phyloP scores from a whole-genome alignment of 2,329 filamentous ascomycete species.

The Cordyceps militaris region DNA sequence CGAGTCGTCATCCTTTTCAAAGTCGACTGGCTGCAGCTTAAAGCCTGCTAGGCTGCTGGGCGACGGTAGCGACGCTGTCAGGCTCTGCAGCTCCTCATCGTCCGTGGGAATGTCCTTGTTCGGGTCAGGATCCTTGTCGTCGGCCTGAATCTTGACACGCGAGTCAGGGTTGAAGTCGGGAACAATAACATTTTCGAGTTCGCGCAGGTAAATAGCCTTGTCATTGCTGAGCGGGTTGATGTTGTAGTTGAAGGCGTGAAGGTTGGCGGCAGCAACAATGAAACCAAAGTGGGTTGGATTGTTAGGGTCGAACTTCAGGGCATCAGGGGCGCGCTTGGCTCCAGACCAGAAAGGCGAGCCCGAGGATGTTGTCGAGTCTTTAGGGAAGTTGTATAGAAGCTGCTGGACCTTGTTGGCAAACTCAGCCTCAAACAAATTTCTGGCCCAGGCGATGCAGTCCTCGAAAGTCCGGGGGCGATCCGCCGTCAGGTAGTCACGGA shows the following conservation, averaged over 20 bases:
- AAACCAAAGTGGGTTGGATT: conserved; percentile 86
- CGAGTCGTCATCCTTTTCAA: conserved; percentile 97
- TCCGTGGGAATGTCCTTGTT: conserved; percentile 69
- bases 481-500: conserved; percentile 83
- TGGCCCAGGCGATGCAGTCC: conserved; percentile 94
- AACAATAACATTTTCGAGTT: conserved; percentile 87
- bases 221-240: conserved; percentile 74
- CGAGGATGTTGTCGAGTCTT: conserved; percentile 79
- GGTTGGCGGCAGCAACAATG: conserved; percentile 77
- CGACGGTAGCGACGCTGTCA: conserved; percentile 66
- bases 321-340: conserved; percentile 89
- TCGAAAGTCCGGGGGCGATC: conserved; percentile 90
- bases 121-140: conserved; percentile 90
- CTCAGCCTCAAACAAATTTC: conserved; percentile 88
- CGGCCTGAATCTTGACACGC: conserved; percentile 91
- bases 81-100: conserved; percentile 63
- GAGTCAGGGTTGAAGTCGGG: conserved; percentile 90
- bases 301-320: conserved; percentile 78
- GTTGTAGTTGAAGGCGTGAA: conserved; percentile 96
- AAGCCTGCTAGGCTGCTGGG: conserved; percentile 79
- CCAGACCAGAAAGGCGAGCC: conserved; percentile 97
- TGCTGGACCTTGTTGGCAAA: conserved; percentile 97
- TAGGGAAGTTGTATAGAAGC: conserved; percentile 93
- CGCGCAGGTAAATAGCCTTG: conserved; percentile 65
- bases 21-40: conserved; percentile 86